Evolutionary conservation across 495 filamentous ascomycete genomes (phyloP).

Genomic region (Sordaria brevicollis): DNA sequence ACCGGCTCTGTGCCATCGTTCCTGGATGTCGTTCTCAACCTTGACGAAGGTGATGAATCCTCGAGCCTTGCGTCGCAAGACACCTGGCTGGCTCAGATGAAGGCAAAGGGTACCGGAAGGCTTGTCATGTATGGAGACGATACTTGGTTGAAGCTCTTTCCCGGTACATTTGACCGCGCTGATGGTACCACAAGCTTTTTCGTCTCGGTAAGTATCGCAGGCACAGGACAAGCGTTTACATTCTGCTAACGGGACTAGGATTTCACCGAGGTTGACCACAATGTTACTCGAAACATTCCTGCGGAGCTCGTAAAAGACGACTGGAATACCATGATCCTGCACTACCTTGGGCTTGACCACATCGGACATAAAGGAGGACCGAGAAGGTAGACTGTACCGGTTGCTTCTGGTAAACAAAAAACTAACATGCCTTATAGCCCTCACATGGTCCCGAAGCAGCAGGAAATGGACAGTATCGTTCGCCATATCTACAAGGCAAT

Average conservation of each 20-base stretch:
- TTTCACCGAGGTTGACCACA: constrained; percentile 94
- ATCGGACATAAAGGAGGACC: constrained; percentile 96
- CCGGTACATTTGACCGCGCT: constrained; percentile 67
- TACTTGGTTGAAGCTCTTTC: constrained; percentile 97
- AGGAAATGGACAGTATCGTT: constrained; percentile 86
- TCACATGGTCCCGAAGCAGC: constrained; percentile 87
- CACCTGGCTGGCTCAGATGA: constrained; percentile 91
- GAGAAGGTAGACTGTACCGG: constrained; percentile 44
- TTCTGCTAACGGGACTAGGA: constrained; percentile 48
- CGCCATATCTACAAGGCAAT: constrained; percentile 66
- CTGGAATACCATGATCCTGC: constrained; percentile 89
- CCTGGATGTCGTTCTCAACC: constrained; percentile 91
- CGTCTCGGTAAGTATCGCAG: constrained; percentile 66
- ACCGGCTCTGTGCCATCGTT: constrained; percentile 96
- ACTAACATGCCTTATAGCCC: constrained; percentile 39
- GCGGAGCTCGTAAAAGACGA: constrained; percentile 64
- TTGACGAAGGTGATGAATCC: constrained; percentile 85
- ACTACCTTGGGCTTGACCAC: constrained; percentile 94
- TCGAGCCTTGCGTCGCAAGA: constrained; percentile 81
- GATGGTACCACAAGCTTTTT: constrained; percentile 98
- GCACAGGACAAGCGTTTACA: neutral
- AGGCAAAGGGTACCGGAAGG: constrained; percentile 55
- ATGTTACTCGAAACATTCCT: constrained; percentile 85
- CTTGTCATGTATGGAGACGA: constrained; percentile 96
- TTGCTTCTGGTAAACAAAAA: no score